Conservation (phyloP, 192 early-diverging fungal species). For the Haplosporangium gracile region DNA sequence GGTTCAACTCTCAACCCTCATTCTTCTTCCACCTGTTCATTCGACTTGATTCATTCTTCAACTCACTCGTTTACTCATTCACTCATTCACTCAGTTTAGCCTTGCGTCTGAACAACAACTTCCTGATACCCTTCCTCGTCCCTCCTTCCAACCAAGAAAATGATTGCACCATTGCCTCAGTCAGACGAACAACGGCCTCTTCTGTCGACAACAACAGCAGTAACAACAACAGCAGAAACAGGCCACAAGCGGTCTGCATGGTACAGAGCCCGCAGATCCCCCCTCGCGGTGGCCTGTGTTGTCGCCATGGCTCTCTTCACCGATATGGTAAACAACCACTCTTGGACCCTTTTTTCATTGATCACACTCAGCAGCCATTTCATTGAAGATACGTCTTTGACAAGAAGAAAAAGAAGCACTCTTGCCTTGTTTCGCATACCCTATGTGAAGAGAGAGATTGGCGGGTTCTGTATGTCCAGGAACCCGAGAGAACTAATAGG, state of each 20-base stretch:
- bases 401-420: background rate
- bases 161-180: slow-evolving; percentile 45
- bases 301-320: slow-evolving; percentile 76
- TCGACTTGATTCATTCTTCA: background rate
- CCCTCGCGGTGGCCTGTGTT: slow-evolving; percentile 57
- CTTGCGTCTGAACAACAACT: background rate
- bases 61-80: background rate
- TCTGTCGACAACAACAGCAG: background rate
- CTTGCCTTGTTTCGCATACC: background rate
- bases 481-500: background rate
- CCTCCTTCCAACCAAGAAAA: background rate
- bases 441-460: too few species aligned
- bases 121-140: too few species aligned
- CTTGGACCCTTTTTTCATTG: background rate
- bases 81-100: background rate
- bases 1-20: background rate
- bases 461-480: background rate
- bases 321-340: slow-evolving; percentile 41
- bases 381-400: background rate
- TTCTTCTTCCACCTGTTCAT: background rate
- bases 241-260: slow-evolving; percentile 6
- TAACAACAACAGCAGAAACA: background rate
- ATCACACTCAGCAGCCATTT: background rate
- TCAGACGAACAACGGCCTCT: slow-evolving; percentile 32
- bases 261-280: slow-evolving; percentile 50